Conservation (phyloP, 202 grass and related monocot species). For the Schoenoplectus triqueter region DNA sequence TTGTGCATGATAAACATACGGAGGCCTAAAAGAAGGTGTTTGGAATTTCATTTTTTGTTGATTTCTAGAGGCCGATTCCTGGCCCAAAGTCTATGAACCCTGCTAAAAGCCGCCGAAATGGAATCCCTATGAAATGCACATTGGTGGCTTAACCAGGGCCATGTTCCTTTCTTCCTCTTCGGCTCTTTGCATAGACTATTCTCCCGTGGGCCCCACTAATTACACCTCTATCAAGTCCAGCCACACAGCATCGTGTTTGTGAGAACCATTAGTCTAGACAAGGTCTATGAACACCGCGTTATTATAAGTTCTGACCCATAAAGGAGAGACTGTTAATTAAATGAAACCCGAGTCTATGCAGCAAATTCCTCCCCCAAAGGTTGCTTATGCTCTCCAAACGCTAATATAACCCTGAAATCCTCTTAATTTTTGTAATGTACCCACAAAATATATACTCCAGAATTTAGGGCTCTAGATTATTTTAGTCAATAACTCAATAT, state of each 20-base stretch:
- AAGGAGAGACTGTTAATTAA: background rate
- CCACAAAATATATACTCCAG: background rate
- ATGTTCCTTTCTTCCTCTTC: background rate
- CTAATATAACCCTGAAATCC: background rate
- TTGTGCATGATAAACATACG: background rate
- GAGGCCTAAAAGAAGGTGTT: background rate
- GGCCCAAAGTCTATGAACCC: background rate
- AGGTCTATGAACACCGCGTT: background rate
- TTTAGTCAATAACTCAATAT: too few species aligned
- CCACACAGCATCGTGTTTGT: background rate
- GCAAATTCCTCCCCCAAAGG: background rate
- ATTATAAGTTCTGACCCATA: background rate
- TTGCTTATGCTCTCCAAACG: background rate
- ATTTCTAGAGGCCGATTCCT: background rate
- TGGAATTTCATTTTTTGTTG: background rate
- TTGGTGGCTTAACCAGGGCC: constrained; percentile 29
- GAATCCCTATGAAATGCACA: constrained; percentile 11
- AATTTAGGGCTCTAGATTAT: too few species aligned
- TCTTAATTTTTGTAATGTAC: background rate
- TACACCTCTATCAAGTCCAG: background rate
- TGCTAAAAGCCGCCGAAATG: constrained; percentile 10
- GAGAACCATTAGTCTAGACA: background rate
- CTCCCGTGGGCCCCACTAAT: background rate
- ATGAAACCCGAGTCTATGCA: background rate
- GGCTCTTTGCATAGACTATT: background rate